phyloP scores from a whole-genome alignment of 108 stramenopile species.

The Nitzschia sp. region DNA sequence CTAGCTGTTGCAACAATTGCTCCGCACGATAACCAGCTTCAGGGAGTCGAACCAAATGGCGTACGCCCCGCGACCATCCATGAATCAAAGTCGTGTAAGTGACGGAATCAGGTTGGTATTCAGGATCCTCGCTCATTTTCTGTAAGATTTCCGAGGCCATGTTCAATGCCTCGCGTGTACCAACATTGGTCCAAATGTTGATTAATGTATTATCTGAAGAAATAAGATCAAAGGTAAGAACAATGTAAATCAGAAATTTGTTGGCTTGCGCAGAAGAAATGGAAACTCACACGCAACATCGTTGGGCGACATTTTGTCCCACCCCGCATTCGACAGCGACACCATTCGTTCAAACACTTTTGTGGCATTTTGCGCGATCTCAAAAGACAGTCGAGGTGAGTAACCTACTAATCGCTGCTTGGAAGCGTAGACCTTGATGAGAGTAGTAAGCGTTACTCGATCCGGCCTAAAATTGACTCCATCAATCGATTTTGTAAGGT shows the following conservation, averaged over 20 bases:
- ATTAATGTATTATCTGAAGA: constrained; percentile 33
- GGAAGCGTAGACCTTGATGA: constrained; percentile 18
- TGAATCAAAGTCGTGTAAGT: constrained; percentile 24
- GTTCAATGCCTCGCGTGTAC: constrained; percentile 12
- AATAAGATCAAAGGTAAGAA: too few species aligned
- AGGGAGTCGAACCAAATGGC: constrained; percentile 14
- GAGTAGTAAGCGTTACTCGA: constrained; percentile 21
- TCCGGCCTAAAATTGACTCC: constrained; percentile 3
- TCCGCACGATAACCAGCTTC: constrained; percentile 18
- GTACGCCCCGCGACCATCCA: constrained; percentile 17
- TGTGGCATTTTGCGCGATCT: constrained; percentile 11
- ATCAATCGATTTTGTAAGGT: neutral
- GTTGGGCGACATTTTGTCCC: neutral
- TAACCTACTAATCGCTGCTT: neutral
- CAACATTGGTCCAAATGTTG: constrained; percentile 21
- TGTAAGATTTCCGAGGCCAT: constrained; percentile 11
- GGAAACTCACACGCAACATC: constrained; percentile 13
- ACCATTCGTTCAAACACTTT: constrained; percentile 18
- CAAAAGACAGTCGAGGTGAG: neutral
- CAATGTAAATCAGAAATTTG: neutral
- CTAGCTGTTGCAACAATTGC: constrained; percentile 16
- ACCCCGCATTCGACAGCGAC: neutral
- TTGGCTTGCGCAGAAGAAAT: neutral
- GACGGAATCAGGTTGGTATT: constrained; percentile 14
- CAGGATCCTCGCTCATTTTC: constrained; percentile 9